These are phyloP conservation scores for Penicillium decumbens DNA, from an alignment of 2,329 filamentous ascomycete genomes.

Conservation along the genomic window DNA sequence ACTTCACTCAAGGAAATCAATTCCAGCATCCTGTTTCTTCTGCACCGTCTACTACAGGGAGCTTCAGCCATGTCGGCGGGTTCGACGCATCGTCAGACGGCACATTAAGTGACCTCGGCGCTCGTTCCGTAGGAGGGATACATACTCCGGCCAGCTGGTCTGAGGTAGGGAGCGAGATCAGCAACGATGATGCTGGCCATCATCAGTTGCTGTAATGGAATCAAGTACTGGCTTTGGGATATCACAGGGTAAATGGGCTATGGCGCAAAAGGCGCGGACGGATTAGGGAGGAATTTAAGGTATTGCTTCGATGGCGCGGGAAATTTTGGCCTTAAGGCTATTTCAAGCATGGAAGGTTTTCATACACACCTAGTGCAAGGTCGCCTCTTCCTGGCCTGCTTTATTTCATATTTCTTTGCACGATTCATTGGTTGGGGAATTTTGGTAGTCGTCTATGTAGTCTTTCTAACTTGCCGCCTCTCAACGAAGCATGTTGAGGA, in stretches of 20 bases:
- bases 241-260: not conserved
- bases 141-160: conserved; percentile 44
- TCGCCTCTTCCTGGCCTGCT: not conserved
- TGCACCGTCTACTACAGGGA: conserved; percentile 37
- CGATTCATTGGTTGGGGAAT: not conserved
- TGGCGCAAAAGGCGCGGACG: not conserved
- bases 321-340: not conserved
- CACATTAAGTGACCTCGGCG: conserved; percentile 38
- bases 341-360: not conserved
- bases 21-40: conserved; percentile 28
- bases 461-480: no score
- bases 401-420: not conserved
- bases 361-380: not conserved
- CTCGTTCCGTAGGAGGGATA: conserved; percentile 27
- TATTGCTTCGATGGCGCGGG: not conserved
- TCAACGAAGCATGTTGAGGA: no score
- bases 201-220: conserved; percentile 18
- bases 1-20: conserved; percentile 9
- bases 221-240: not conserved
- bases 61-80: conserved; percentile 36
- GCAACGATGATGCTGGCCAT: conserved; percentile 37
- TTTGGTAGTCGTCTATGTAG: not conserved
- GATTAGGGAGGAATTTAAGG: not conserved
- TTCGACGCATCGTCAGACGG: conserved; percentile 36
- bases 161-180: conserved; percentile 43